phyloP scores from a whole-genome alignment of 176 grass and related monocot genomes.

The Triticum urartu region DNA sequence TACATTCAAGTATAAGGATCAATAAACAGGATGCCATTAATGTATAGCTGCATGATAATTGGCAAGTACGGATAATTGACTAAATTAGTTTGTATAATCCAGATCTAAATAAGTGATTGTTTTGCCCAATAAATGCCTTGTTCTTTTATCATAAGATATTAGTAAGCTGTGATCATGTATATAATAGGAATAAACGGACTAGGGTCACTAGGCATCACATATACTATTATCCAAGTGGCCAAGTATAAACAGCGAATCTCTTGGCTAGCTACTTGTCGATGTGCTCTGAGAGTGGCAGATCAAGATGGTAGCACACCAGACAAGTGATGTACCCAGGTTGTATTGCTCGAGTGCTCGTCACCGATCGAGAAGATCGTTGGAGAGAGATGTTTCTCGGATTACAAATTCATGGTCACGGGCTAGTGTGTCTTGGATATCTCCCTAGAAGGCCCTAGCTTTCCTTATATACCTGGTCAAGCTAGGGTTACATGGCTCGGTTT shows the following conservation, averaged over 20 bases:
- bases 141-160: background rate
- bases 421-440: too few relatives aligned
- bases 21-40: background rate
- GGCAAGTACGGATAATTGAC: slow-evolving; percentile 14
- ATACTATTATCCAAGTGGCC: background rate
- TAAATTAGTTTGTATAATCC: slow-evolving; percentile 1
- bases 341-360: too few relatives aligned
- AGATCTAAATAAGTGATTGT: background rate
- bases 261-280: slow-evolving; percentile 4
- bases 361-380: too few relatives aligned
- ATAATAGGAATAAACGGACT: background rate
- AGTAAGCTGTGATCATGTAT: background rate
- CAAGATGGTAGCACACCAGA: too few relatives aligned
- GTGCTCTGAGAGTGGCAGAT: too few relatives aligned
- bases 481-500: too few relatives aligned
- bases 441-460: too few relatives aligned
- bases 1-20: slow-evolving; percentile 10
- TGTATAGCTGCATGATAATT: slow-evolving; percentile 7
- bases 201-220: background rate
- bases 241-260: background rate
- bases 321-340: too few relatives aligned
- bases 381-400: too few relatives aligned
- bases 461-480: too few relatives aligned
- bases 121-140: background rate
- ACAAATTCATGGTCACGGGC: too few relatives aligned